Evolutionary conservation across 257 asterid species (phyloP), one percentile per base, ranked within the genome.

Genomic region (Capsicum rhomboideum): DNA sequence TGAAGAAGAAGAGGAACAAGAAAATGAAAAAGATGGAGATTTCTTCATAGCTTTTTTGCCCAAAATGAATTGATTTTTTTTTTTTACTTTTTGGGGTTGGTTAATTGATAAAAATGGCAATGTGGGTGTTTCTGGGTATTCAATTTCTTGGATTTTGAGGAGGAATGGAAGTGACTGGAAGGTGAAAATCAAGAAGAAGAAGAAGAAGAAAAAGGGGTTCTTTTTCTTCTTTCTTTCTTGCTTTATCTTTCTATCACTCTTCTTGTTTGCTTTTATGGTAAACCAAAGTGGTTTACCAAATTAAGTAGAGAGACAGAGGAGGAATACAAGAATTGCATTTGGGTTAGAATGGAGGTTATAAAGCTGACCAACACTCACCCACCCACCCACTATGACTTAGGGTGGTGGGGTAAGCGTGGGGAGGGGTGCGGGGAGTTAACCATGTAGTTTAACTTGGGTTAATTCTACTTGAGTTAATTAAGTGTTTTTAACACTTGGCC

Each of bases 201-300:
- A 17, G 83, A 86, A 85, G 61, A 83, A 66, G 79, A 87, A 86
- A 54, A 83, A 8, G 78, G n/a, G 28, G 5, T 58, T 12, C n/a
- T 29, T 26, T 28, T 58, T 50, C 23, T 31, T 59, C 44, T 37
- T 82, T 34, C 2, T 34, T 34, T 40, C 44, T 40, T 31, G 2
- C 37, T 31, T 31, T 31, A 31, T 67, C 85, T 87, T 83, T 46
- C 28, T 40, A 7, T 44, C 80, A 72, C 56, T 72, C 54, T 55
- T 53, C 50, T 44, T n/a, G n/a, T n/a, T 80, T 80, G 74, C 83
- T 86, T 89, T 88, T 83, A 85, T 86, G 91, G 90, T 90, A 88
- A 91, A 85, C 93, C 71, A 90, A 89, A 89, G 96, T 92, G 85
- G 95, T 91, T 93, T 87, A 89, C 94, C 94, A 91, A 89, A 87